phyloP scores from a whole-genome alignment of 129 eudicot genomes.

The Solidago caesia region DNA sequence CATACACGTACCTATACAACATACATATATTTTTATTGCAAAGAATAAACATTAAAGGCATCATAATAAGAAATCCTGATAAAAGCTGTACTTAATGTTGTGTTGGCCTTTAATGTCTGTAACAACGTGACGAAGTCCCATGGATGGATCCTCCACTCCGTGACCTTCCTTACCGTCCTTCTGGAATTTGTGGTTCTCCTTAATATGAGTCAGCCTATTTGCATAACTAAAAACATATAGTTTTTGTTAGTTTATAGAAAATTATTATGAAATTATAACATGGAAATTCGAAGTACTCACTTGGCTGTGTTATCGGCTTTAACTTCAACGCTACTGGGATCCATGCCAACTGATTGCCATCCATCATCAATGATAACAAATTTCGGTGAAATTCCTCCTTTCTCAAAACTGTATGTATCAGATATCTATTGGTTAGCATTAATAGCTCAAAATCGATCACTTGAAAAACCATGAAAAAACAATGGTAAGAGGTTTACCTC shows the following conservation, averaged over 20 bases:
- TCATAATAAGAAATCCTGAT: neutral
- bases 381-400: constrained; percentile 88
- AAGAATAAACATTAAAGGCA: neutral
- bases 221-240: constrained; percentile 49
- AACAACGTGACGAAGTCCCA: constrained; percentile 66
- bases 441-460: neutral
- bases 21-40: neutral
- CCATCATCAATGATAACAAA: constrained; percentile 92
- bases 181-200: constrained; percentile 92
- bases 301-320: constrained; percentile 69
- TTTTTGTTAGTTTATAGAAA: constrained; percentile 2
- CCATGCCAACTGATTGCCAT: constrained; percentile 91
- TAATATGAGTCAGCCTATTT: constrained; percentile 72
- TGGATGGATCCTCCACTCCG: constrained; percentile 67
- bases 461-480: neutral
- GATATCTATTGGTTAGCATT: constrained; percentile 12
- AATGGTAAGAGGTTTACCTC: constrained; percentile 42
- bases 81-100: constrained; percentile 46
- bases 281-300: constrained; percentile 39
- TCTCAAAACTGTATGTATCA: constrained; percentile 51
- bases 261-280: neutral
- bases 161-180: constrained; percentile 77
- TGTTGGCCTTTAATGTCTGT: constrained; percentile 66
- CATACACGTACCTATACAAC: constrained; percentile 66
- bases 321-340: constrained; percentile 49